Percentiles rank a stretch among this genome's conserved stretches.
Conservation (phyloP, 1,139 yeast genomes). For the Yamadazyma trypodendri region DNA sequence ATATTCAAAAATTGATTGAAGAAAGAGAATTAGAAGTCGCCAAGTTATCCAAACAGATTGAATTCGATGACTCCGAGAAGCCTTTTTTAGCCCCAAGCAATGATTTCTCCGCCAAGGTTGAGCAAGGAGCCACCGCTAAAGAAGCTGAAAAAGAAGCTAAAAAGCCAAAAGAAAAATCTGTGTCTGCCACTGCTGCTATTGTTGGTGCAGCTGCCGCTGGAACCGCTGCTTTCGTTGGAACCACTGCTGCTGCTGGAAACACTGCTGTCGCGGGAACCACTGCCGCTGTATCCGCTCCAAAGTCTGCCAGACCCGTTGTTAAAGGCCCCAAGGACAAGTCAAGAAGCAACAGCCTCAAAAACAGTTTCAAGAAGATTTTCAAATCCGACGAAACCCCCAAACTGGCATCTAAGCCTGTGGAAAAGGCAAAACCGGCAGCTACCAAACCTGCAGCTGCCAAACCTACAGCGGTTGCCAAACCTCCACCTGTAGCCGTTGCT, state of each 20-base stretch:
- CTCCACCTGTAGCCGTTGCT: constrained; percentile 11
- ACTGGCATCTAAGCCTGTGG: constrained; percentile 6
- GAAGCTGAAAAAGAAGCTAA: no score
- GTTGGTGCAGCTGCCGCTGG: constrained; percentile 5
- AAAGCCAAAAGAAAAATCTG: constrained; percentile 10
- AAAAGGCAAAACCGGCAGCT: constrained; percentile 6
- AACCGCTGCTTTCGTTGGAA: constrained; percentile 13
- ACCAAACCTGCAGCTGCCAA: background rate
- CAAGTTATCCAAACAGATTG: constrained; percentile 33
- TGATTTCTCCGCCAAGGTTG: constrained; percentile 5
- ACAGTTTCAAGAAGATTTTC: constrained; percentile 13
- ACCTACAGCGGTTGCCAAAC: constrained; percentile 9
- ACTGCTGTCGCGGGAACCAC: constrained; percentile 13
- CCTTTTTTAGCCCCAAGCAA: constrained; percentile 7
- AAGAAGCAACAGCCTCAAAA: constrained; percentile 15
- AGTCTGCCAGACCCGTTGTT: constrained; percentile 3
- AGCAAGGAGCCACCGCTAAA: constrained; percentile 6
- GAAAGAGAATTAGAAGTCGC: constrained; percentile 38
- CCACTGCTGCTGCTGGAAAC: constrained; percentile 12
- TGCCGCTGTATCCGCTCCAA: constrained; percentile 3
- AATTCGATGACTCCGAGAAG: constrained; percentile 30
- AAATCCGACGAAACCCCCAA: constrained; percentile 6
- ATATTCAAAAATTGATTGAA: constrained; percentile 34
- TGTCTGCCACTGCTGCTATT: background rate
- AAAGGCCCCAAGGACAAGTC: constrained; percentile 7